phyloP scores from a whole-genome alignment of 169 alveolate genomes.

The Plasmodium fragile region DNA sequence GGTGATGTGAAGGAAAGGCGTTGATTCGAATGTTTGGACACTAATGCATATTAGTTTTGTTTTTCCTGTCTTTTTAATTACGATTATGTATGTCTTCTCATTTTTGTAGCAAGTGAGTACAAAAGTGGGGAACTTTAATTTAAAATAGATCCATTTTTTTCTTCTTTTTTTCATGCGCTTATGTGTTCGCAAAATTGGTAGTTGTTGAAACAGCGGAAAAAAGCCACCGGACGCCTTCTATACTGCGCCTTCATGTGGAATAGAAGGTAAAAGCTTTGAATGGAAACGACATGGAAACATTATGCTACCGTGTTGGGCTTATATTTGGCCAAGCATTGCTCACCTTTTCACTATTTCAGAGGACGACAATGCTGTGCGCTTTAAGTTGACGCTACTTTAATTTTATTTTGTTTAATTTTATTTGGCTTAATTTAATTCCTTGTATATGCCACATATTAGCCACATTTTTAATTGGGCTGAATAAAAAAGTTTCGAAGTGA shows the following conservation, averaged over 20 bases:
- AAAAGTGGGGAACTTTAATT: not conserved
- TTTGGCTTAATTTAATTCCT: not conserved
- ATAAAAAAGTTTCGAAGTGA: not conserved
- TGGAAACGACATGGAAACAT: not conserved
- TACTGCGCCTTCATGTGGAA: not conserved
- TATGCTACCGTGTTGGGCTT: not conserved
- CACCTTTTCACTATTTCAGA: not conserved
- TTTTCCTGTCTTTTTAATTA: not conserved
- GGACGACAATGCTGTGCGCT: not conserved
- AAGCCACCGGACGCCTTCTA: not conserved
- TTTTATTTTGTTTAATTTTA: not conserved
- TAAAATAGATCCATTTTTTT: constrained; percentile 4
- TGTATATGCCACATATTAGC: not conserved
- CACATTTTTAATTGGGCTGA: not conserved
- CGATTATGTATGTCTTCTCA: not conserved
- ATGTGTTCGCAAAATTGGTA: not conserved
- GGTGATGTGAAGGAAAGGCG: not conserved
- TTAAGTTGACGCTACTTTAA: not conserved
- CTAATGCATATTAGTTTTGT: not conserved
- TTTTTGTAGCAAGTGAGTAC: not conserved
- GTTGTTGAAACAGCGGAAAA: not conserved
- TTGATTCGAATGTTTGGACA: not conserved
- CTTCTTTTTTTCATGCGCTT: not conserved
- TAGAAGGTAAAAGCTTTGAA: not conserved
- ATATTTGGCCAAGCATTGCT: not conserved